phyloP scores from a whole-genome alignment of 2,329 filamentous ascomycete species.

The Rhynchosporium graminicola region DNA sequence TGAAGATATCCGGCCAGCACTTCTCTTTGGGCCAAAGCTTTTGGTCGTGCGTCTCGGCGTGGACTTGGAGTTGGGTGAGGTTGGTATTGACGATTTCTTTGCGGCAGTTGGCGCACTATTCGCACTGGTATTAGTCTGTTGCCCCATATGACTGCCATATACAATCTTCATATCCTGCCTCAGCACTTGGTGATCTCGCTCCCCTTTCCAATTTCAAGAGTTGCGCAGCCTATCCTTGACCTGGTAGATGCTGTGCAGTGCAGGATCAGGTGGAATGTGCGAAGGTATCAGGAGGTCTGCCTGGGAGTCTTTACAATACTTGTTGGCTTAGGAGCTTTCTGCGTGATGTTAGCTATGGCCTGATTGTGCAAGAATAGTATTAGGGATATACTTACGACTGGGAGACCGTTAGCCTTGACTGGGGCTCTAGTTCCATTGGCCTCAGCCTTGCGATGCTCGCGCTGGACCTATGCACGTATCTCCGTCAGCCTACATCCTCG shows the following conservation, averaged over 20 bases:
- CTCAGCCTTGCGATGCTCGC: conserved; percentile 58
- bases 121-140: background rate
- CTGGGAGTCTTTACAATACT: conserved; percentile 41
- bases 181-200: conserved; percentile 1
- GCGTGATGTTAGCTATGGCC: too few species aligned
- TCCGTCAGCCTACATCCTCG: conserved; percentile 17
- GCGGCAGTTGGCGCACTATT: conserved; percentile 52
- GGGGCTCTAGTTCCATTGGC: conserved; percentile 54
- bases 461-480: conserved; percentile 45
- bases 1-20: conserved; percentile 52
- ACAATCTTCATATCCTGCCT: background rate
- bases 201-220: conserved; percentile 3
- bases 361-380: too few species aligned
- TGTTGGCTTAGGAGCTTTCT: too few species aligned
- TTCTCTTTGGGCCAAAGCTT: conserved; percentile 57
- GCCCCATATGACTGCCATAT: background rate
- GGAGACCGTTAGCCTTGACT: conserved; percentile 56
- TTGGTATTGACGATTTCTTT: conserved; percentile 55
- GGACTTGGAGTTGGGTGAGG: conserved; percentile 52
- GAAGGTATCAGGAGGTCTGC: background rate
- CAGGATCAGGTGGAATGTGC: background rate
- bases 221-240: background rate
- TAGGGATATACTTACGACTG: conserved; percentile 45
- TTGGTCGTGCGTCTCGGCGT: conserved; percentile 52
- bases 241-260: background rate